A percentile compares a stretch with the other conserved stretches of the same genome.
Evolutionary conservation across 1,139 yeast genomes (phyloP).

Genomic region (Geotrichum phurueaensis): DNA sequence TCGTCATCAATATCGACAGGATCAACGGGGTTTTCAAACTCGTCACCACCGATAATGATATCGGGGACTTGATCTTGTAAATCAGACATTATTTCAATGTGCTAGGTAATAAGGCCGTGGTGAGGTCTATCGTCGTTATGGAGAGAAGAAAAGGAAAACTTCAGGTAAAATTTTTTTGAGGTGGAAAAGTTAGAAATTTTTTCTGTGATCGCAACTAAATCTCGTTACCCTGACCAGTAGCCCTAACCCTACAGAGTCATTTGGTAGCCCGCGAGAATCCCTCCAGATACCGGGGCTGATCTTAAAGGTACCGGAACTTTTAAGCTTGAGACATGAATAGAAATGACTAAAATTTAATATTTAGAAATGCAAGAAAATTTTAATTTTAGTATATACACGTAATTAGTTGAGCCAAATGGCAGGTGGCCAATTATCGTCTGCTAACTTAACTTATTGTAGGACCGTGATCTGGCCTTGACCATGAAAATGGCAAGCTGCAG

Average conservation of each 20-base stretch:
- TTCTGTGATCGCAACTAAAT: neutral
- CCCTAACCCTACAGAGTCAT: neutral
- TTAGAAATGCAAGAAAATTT: neutral
- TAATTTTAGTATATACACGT: neutral
- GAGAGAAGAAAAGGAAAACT: neutral
- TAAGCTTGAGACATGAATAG: too few species aligned
- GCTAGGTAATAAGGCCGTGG: neutral
- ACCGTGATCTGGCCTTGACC: neutral
- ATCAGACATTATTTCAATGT: constrained; percentile 40
- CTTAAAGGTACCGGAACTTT: neutral
- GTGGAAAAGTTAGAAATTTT: constrained; percentile 1
- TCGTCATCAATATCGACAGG: constrained; percentile 33
- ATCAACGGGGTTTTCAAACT: constrained; percentile 41
- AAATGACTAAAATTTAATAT: too few species aligned
- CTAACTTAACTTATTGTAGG: neutral
- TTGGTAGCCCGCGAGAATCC: neutral
- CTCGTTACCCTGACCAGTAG: neutral
- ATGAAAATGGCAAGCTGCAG: neutral
- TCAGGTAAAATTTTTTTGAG: neutral
- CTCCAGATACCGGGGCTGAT: neutral
- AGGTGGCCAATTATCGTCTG: neutral
- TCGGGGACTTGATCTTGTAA: constrained; percentile 81
- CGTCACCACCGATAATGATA: constrained; percentile 73
- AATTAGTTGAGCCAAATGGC: neutral
- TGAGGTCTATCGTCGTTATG: neutral